These are phyloP conservation scores for Mycena indigotica DNA, from an alignment of 768 basidiomycete genomes.

Conservation along the genomic window DNA sequence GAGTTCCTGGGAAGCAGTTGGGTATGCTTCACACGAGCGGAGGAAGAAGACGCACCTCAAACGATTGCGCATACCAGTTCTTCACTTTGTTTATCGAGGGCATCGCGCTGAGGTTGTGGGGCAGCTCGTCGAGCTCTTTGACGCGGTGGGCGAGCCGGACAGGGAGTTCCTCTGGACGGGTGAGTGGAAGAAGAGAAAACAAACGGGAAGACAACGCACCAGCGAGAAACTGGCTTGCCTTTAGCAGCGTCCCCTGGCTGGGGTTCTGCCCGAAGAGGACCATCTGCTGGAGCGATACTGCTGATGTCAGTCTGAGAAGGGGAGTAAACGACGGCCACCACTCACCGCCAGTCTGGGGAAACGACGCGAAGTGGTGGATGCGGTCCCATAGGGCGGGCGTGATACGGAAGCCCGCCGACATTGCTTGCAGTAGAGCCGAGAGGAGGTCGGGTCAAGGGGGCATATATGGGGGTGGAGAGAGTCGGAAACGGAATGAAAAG, in stretches of 20 bases:
- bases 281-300: conserved; percentile 97
- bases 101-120: conserved; percentile 90
- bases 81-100: conserved; percentile 91
- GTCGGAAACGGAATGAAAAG: too few relatives aligned
- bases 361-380: conserved; percentile 88
- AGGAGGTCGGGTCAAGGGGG: too few relatives aligned
- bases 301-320: neutral
- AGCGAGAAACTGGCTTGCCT: conserved; percentile 85
- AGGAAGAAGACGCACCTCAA: conserved; percentile 69
- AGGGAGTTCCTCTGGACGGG: conserved; percentile 79
- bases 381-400: conserved; percentile 81
- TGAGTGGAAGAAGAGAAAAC: neutral
- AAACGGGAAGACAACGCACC: conserved; percentile 43
- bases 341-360: conserved; percentile 88
- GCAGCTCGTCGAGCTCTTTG: conserved; percentile 92
- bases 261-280: conserved; percentile 96
- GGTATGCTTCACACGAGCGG: conserved; percentile 16
- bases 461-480: too few relatives aligned
- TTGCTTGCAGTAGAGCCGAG: too few relatives aligned
- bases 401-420: conserved; percentile 72
- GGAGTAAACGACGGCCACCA: neutral
- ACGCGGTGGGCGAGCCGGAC: conserved; percentile 94
- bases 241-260: conserved; percentile 89
- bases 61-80: conserved; percentile 99
- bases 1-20: conserved; percentile 65